A percentile compares a stretch with the other conserved stretches of the same genome.
Evolutionary conservation across 2,329 filamentous ascomycete genomes (phyloP).

Genomic region (Exophiala spinifera): DNA sequence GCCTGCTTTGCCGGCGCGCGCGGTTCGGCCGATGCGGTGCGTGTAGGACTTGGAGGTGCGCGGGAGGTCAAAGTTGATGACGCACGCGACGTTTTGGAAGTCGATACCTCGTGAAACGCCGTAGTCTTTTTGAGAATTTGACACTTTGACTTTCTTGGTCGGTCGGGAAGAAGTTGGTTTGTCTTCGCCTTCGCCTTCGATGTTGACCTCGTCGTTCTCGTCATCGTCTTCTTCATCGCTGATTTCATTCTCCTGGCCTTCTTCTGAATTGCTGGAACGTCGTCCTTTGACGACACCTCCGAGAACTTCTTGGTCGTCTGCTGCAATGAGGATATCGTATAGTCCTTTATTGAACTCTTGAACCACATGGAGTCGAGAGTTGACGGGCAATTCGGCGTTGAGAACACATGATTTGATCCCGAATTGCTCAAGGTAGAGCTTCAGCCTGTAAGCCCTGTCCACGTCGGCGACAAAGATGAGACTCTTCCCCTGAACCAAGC

Average conservation of each 20-base stretch:
- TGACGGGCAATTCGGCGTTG: conserved; percentile 91
- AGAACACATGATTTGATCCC: conserved; percentile 89
- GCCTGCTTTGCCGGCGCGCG: conserved; percentile 82
- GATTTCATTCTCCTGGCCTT: conserved; percentile 33
- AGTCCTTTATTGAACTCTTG: conserved; percentile 96
- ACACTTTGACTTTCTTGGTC: conserved; percentile 62
- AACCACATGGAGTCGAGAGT: conserved; percentile 88
- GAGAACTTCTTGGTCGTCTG: conserved; percentile 83
- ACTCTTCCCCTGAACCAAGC: conserved; percentile 88
- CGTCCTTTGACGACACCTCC: conserved; percentile 45
- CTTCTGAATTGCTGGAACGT: conserved; percentile 26
- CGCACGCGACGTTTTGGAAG: conserved; percentile 90
- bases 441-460: conserved; percentile 85
- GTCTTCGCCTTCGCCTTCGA: conserved; percentile 33
- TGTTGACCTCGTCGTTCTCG: conserved; percentile 23
- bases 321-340: conserved; percentile 97
- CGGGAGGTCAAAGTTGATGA: conserved; percentile 96
- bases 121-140: conserved; percentile 76
- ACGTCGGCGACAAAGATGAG: conserved; percentile 82
- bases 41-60: conserved; percentile 86
- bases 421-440: conserved; percentile 95
- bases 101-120: conserved; percentile 95
- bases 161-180: neutral
- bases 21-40: conserved; percentile 93
- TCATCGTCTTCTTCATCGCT: conserved; percentile 40